Base-by-base conservation (phyloP, 345 rosid species). In the Xanthoceras sorbifolium region DNA sequence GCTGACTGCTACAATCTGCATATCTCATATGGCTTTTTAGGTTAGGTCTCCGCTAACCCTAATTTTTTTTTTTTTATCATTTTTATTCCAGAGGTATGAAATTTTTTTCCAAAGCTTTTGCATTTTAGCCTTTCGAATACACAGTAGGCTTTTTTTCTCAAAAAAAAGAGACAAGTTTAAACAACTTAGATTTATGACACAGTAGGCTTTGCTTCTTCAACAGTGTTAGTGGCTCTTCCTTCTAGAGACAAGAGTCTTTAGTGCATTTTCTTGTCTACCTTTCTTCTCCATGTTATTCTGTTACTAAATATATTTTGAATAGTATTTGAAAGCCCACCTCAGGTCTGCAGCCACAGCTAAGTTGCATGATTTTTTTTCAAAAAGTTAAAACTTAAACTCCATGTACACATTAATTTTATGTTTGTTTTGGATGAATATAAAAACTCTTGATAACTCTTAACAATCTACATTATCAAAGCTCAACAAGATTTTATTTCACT, bases 271-370 rank as follows among this genome's bases (percentile, higher is more conserved):
- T 29, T 75, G 55, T 29, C 59, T 77, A 57, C 67, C 26, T 52
- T 64, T 80, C 71, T 72, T 66, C 77, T 57, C 60, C 29, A 26
- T 61, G 31, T 65, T 42, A 17, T 28, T 74, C 36, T 64, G 40
- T 4, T 31, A 48, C 15, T 38, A 48, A 15, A 14, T 50, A 15
- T 50, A 48, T 10, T 17, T n/a, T 48, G 54, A 17, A 48, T 15
- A 48, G n/a, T 48, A 48, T 48, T 48, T 50, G 4, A 75, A 78
- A 67, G 69, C 62, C 75, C 67, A 28, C 36, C 22, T n/a, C 72
- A 65, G 77, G 77, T 71, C 50, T 76, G 60, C 71, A 28, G 23
- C 71, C 31, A 50, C 57, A 26, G 46, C 62, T 17, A 9, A 52
- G 31, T 72, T 68, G 22, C 80, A 71, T 44, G 22, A n/a, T 4